Evolutionary conservation across 441 rosid genomes (phyloP).

Genomic region (Aleurites moluccanus): DNA sequence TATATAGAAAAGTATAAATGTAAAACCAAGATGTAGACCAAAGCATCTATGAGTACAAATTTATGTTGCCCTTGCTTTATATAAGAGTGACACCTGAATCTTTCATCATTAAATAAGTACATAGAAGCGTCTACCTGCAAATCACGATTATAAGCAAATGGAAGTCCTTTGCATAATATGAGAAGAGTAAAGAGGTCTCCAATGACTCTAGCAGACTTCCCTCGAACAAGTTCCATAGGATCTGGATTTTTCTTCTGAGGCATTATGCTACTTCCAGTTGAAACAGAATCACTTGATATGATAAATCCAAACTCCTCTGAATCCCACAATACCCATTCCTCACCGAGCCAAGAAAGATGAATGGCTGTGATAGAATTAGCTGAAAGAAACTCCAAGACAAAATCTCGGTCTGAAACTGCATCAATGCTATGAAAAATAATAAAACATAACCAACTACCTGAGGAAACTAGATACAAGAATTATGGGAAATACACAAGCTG

Average conservation of each 20-base stretch:
- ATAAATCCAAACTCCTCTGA: slow-evolving; percentile 94
- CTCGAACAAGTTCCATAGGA: slow-evolving; percentile 98
- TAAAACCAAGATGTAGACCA: neutral
- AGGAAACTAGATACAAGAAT: slow-evolving; percentile 12
- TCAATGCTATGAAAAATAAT: slow-evolving; percentile 61
- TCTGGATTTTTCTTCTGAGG: slow-evolving; percentile 99
- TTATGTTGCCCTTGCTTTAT: too few relatives aligned
- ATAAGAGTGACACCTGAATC: neutral
- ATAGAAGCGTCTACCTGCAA: slow-evolving; percentile 51
- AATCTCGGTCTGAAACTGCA: slow-evolving; percentile 96
- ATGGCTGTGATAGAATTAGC: slow-evolving; percentile 74
- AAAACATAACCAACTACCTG: slow-evolving; percentile 22
- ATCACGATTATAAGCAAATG: slow-evolving; percentile 92
- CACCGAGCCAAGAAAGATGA: slow-evolving; percentile 92
- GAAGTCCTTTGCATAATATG: slow-evolving; percentile 96
- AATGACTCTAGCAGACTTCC: slow-evolving; percentile 84
- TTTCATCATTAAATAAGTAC: neutral
- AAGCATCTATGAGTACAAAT: neutral
- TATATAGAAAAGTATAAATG: neutral
- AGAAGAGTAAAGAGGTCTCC: slow-evolving; percentile 85
- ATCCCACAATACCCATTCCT: slow-evolving; percentile 98
- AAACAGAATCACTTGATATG: slow-evolving; percentile 84
- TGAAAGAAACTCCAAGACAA: slow-evolving; percentile 74
- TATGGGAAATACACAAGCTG: neutral
- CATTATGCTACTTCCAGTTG: slow-evolving; percentile 98